Evolutionary conservation across 2,329 filamentous ascomycete species (phyloP).

Genomic region (Herpotrichia juniperi): DNA sequence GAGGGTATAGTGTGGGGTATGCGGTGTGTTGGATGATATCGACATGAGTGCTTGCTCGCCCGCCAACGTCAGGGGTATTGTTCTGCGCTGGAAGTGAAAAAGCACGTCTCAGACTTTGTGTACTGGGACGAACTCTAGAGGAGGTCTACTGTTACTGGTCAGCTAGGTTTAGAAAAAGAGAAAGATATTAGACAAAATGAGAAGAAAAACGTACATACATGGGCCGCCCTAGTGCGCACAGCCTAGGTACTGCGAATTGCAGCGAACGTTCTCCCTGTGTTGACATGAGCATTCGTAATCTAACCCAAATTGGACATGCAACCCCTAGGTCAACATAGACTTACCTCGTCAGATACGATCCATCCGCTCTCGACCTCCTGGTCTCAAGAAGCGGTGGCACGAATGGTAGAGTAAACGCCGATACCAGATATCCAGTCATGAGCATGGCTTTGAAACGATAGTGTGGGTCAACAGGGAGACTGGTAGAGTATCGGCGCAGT

Average conservation of each 20-base stretch:
- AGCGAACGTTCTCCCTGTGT: conserved; percentile 33
- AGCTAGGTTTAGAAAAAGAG: no score
- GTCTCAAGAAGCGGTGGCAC: conserved; percentile 48
- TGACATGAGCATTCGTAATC: neutral
- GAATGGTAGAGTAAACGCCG: conserved; percentile 47
- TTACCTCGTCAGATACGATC: conserved; percentile 45
- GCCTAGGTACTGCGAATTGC: conserved; percentile 31
- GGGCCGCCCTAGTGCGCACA: conserved; percentile 25
- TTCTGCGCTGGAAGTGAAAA: no score
- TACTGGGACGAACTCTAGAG: no score
- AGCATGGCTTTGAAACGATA: conserved; percentile 42
- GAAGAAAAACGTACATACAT: no score
- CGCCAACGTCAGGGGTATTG: no score
- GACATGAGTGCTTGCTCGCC: no score
- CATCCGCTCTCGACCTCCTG: conserved; percentile 43
- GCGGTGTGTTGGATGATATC: no score
- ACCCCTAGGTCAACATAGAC: conserved; percentile 13
- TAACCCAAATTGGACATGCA: neutral
- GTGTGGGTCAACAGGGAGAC: conserved; percentile 40
- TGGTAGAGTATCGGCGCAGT: conserved; percentile 44
- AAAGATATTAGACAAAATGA: no score
- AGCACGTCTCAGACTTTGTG: no score
- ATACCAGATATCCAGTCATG: conserved; percentile 45
- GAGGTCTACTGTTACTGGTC: no score
- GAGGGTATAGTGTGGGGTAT: no score